A percentile compares a stretch with the other conserved stretches of the same genome.
phyloP scores from a whole-genome alignment of 2,329 filamentous ascomycete species.

The Bipolaris victoriae region DNA sequence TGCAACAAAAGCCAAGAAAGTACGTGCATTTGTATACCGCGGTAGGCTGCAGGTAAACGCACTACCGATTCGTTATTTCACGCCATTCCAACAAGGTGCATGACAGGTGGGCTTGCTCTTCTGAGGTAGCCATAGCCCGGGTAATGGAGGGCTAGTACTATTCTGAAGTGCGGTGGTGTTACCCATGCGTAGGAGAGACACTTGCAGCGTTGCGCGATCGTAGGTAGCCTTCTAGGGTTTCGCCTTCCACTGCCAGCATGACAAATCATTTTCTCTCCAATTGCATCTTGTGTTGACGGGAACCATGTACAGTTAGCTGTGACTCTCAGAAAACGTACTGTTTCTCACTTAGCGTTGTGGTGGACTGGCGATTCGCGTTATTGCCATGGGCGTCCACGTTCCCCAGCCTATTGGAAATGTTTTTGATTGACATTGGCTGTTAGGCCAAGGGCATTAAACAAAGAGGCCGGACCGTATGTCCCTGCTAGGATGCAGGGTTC shows the following conservation, averaged over 20 bases:
- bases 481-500: constrained; percentile 35
- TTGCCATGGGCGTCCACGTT: constrained; percentile 18
- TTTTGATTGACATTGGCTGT: constrained; percentile 13
- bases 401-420: constrained; percentile 24
- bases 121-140: constrained; percentile 16
- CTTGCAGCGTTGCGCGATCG: constrained; percentile 7
- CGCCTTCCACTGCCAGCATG: neutral
- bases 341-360: neutral
- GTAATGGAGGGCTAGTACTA: constrained; percentile 7
- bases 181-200: constrained; percentile 15
- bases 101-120: constrained; percentile 18
- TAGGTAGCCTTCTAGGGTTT: neutral
- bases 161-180: constrained; percentile 9
- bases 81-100: constrained; percentile 24
- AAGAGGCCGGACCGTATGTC: constrained; percentile 21
- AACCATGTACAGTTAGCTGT: neutral
- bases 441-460: constrained; percentile 10
- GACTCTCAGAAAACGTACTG: neutral
- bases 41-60: constrained; percentile 41
- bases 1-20: constrained; percentile 33
- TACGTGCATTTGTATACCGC: constrained; percentile 40
- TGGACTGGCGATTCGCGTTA: constrained; percentile 11
- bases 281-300: neutral
- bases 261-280: neutral
- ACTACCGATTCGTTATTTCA: constrained; percentile 33